Evolutionary conservation across 805 yeast species (phyloP).

Genomic region (Myxozyma lipomycoides): DNA sequence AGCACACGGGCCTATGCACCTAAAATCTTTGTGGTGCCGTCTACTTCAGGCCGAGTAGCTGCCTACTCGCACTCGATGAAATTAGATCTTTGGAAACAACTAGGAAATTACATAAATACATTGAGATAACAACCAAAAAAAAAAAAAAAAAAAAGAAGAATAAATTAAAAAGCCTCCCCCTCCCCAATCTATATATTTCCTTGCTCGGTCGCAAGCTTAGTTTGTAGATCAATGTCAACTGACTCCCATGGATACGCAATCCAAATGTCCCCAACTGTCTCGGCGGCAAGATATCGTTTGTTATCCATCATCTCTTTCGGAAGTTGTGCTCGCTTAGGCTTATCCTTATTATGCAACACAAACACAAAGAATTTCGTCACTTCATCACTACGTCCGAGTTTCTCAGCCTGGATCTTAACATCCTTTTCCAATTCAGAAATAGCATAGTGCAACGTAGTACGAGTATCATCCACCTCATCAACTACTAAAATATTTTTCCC

Average conservation of each 20-base stretch:
- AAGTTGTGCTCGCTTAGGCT: conserved; percentile 72
- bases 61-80: conserved; percentile 48
- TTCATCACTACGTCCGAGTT: conserved; percentile 56
- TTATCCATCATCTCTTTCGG: conserved; percentile 58
- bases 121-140: conserved; percentile 1
- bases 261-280: conserved; percentile 74
- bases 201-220: conserved; percentile 59
- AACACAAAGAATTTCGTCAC: conserved; percentile 68
- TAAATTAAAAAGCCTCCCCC: conserved; percentile 7
- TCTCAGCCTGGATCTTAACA: conserved; percentile 55
- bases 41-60: conserved; percentile 66
- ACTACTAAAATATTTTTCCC: conserved; percentile 80
- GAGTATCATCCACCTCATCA: conserved; percentile 89
- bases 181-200: conserved; percentile 51
- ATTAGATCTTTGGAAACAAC: conserved; percentile 46
- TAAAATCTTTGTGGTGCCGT: conserved; percentile 59
- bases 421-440: conserved; percentile 68
- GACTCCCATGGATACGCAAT: conserved; percentile 92
- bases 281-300: conserved; percentile 68
- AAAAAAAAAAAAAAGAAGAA: background rate
- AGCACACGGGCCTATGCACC: conserved; percentile 19
- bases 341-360: conserved; percentile 79
- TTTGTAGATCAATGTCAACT: conserved; percentile 71
- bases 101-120: conserved; percentile 32
- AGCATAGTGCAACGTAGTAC: conserved; percentile 85